Base-by-base conservation (phyloP, 345 rosid species). In the Gynandropsis gynandra region DNA sequence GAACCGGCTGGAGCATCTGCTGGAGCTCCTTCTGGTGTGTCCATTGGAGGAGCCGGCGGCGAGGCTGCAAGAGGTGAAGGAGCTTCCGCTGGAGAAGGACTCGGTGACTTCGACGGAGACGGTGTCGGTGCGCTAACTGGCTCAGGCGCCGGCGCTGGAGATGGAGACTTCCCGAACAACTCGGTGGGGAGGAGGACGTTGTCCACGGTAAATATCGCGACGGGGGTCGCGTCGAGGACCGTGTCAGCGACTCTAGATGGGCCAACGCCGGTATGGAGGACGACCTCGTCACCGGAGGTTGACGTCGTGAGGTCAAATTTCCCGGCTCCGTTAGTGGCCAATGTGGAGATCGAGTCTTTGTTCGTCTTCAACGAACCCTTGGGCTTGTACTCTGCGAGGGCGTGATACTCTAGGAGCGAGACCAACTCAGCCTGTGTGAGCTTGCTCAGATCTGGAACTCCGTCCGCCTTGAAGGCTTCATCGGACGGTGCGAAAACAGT, bases 401-500 rank as follows among this genome's bases (percentile, higher is more conserved):
- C 93, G 40, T 92, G 97, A 59, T 67, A 92, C 75, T 79, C 75
- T n/a, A 92, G 64, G 15, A 92, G 82, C 37, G 96, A 60, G 24
- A 85, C 90, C 16, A 67, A 47, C 16, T 80, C 87, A 32, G 96
- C 88, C 50, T 69, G 82, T 0, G 76, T 64, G 58, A 92, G 81
- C 70, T 85, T 92, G 68, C 52, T 71, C 52, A 85, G 72, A 78
- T 80, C 88, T 12, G 93, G 95, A 1, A 80, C 85, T 24, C 76
- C 88, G 0, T 43, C 47, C 2, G 79, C 86, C 71, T 82, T 85
- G 34, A 92, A 92, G 8, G 98, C 96, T 69, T 80, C 95, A 64
- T 92, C 96, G 37, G 66, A 61, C 29, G 98, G 96, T 13, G 96
- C 96, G 37, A 92, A 92, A 14, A 87, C 35, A 3, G 93, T 92